Evolutionary conservation across 352 stramenopile genomes (phyloP), one percentile per base, ranked within the genome.

Genomic region (Pythium sp.): DNA sequence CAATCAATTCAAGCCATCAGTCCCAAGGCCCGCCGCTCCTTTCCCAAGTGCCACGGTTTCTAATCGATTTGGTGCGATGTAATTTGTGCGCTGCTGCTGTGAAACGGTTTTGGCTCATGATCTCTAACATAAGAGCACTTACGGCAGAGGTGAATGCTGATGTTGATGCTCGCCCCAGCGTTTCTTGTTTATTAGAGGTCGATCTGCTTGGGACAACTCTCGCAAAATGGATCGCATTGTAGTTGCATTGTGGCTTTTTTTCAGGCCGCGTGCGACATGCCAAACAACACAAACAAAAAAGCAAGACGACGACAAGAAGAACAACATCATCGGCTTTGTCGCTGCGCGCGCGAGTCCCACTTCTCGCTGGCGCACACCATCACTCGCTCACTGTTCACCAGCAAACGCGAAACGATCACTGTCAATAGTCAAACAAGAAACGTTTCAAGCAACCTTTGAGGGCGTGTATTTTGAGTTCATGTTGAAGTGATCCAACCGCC

Each of bases 21-120:
- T 58, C 30, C 55, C 28, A 22, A 41, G 28, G 12, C 38, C 36
- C 26, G 38, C 15, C 18, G 15, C 5, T 46, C 59, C 43, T 58
- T 56, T 65, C 28, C 41, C 28, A 20, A 28, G 32, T 65, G 41
- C 60, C 46, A 65, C 60, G 43, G 26, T 49, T 58, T 41, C 60
- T 65, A 65, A 65, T 65, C 60, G 60, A 65, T 62, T 47, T 61
- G 12, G 12, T 24, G 15, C 11, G 47, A 30, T 51, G 14, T n/a
- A n/a, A 28, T 51, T 22, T 47, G 41, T n/a, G 41, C 18, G 41
- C 41, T 47, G 38, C 15, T 47, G 38, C 5, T n/a, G 43, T 4
- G 43, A 51, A 51, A 51, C 18, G 43, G 5, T 51, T 51, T 51
- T 51, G 43, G 6, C 43, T 6, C 43, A 20, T 15, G 41, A 49